Evolutionary conservation across 768 basidiomycete species (phyloP).

Genomic region (Suillus spraguei): DNA sequence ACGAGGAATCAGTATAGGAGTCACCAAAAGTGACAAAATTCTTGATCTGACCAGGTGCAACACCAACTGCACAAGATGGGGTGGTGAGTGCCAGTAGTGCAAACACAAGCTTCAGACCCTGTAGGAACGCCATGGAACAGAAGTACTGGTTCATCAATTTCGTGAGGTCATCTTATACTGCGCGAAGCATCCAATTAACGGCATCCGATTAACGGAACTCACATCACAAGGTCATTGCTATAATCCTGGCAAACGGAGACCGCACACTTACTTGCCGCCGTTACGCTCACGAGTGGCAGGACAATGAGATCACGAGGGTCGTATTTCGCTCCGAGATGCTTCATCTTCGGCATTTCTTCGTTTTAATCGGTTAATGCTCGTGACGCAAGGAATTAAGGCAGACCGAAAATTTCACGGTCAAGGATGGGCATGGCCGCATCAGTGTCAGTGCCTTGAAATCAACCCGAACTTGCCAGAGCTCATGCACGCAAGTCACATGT

Average conservation of each 20-base stretch:
- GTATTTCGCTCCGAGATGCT: neutral
- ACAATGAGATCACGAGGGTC: conserved; percentile 8
- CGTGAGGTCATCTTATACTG: conserved; percentile 12
- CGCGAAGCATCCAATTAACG: no score
- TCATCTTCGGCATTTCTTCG: conserved; percentile 4
- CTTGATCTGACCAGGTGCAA: conserved; percentile 52
- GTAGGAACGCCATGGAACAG: conserved; percentile 11
- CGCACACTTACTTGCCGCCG: neutral
- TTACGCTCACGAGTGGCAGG: neutral
- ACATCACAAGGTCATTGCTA: conserved; percentile 9
- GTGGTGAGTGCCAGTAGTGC: conserved; percentile 17
- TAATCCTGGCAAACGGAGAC: neutral
- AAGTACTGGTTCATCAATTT: neutral
- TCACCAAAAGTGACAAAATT: conserved; percentile 71
- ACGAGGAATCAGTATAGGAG: conserved; percentile 59
- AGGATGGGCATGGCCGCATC: neutral
- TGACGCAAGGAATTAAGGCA: neutral
- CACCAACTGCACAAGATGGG: conserved; percentile 21
- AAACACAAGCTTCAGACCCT: conserved; percentile 10
- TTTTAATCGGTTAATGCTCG: neutral
- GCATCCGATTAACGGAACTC: neutral
- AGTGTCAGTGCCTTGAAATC: neutral
- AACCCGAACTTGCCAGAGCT: neutral
- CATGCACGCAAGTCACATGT: neutral
- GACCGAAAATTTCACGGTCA: neutral